Percentiles rank a stretch among this genome's conserved stretches.
These are phyloP conservation scores for Heterobasidion annosum DNA, from an alignment of 1,284 basidiomycete genomes.

Conservation along the genomic window DNA sequence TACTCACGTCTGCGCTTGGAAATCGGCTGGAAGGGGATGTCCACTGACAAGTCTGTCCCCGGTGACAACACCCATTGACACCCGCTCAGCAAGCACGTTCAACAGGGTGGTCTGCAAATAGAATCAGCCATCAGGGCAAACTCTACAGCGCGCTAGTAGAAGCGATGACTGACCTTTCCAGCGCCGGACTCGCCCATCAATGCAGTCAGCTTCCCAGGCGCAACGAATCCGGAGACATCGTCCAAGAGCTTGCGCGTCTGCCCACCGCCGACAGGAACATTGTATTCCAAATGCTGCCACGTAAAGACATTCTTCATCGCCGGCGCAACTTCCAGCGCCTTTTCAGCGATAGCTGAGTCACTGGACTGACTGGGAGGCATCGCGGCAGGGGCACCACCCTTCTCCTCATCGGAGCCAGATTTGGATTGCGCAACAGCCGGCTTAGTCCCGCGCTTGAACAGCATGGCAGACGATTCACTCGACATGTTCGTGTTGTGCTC, in stretches of 20 bases:
- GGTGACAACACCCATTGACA: slow-evolving; percentile 70
- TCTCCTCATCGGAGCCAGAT: slow-evolving; percentile 13
- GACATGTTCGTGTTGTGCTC: slow-evolving; percentile 31
- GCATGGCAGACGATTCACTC: slow-evolving; percentile 21
- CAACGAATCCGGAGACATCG: slow-evolving; percentile 78
- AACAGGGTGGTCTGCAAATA: slow-evolving; percentile 60
- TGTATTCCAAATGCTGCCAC: slow-evolving; percentile 56
- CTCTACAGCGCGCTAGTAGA: slow-evolving; percentile 15
- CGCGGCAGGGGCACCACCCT: slow-evolving; percentile 2
- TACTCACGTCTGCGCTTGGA: slow-evolving; percentile 58
- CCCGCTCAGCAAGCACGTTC: slow-evolving; percentile 77
- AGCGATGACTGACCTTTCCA: slow-evolving; percentile 47
- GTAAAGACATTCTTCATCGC: slow-evolving; percentile 42
- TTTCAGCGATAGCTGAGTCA: slow-evolving; percentile 9
- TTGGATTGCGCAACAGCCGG: slow-evolving; percentile 4
- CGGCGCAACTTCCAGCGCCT: slow-evolving; percentile 13
- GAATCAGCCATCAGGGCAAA: slow-evolving; percentile 23
- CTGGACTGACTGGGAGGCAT: slow-evolving; percentile 13
- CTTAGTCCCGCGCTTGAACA: slow-evolving; percentile 34
- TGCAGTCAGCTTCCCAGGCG: slow-evolving; percentile 71
- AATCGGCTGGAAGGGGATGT: slow-evolving; percentile 58
- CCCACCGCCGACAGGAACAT: slow-evolving; percentile 49
- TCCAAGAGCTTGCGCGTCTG: slow-evolving; percentile 56
- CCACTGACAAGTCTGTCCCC: slow-evolving; percentile 81
- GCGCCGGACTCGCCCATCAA: slow-evolving; percentile 80